phyloP scores from a whole-genome alignment of 164 flowering plant genomes.

The Vitis amurensis region DNA sequence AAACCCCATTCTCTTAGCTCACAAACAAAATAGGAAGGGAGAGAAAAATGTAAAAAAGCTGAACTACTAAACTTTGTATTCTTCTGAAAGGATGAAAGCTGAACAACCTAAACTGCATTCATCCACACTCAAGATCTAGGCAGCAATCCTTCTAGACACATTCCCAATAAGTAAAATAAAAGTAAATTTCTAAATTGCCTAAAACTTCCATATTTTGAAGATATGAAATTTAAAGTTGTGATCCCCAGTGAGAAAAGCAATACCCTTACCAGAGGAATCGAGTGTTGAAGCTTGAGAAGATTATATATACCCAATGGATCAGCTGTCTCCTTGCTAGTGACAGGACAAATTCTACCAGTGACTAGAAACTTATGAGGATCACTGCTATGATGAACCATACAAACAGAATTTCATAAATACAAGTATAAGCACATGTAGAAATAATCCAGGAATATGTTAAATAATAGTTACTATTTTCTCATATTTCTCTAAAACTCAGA shows the following conservation, averaged over 20 bases:
- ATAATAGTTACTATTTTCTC: background rate
- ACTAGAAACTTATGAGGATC: slow-evolving; percentile 34
- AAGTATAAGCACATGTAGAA: background rate
- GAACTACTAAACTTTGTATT: background rate
- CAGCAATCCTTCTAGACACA: background rate
- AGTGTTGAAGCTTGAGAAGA: slow-evolving; percentile 30
- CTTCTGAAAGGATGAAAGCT: background rate
- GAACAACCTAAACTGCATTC: background rate
- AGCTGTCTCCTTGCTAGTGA: background rate
- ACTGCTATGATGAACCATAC: slow-evolving; percentile 21
- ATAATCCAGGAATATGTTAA: background rate
- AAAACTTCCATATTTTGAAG: background rate
- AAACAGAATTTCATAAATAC: background rate
- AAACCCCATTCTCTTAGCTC: too few relatives aligned
- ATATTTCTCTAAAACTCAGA: too few relatives aligned
- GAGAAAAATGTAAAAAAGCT: background rate
- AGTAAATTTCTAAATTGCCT: background rate
- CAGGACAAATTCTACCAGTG: slow-evolving; percentile 11
- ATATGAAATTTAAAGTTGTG: background rate
- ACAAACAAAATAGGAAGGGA: background rate
- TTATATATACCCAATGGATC: slow-evolving; percentile 26
- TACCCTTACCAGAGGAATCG: slow-evolving; percentile 30
- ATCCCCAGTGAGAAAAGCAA: background rate
- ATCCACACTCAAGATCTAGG: background rate
- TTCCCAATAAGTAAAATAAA: background rate